A percentile compares a stretch with the other conserved stretches of the same genome.
phyloP scores from a whole-genome alignment of 805 yeast species.

The Teunomyces gatunensis region DNA sequence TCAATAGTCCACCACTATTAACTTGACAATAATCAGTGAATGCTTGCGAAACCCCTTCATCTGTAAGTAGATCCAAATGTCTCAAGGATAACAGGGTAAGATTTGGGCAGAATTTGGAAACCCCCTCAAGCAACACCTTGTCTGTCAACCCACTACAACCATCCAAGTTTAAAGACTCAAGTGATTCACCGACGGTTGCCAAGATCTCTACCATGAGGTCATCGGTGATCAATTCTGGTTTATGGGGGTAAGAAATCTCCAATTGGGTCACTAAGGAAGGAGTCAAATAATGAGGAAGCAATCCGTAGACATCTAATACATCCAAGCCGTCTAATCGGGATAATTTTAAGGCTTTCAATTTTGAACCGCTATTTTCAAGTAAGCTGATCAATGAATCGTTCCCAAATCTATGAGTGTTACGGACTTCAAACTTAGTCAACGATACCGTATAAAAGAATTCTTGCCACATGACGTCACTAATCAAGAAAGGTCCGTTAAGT shows the following conservation, averaged over 20 bases:
- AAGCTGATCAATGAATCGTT: constrained; percentile 62
- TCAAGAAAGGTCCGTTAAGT: constrained; percentile 89
- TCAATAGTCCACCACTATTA: constrained; percentile 55
- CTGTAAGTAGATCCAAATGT: constrained; percentile 62
- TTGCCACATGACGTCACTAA: constrained; percentile 76
- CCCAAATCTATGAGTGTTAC: constrained; percentile 81
- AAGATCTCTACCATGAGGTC: constrained; percentile 61
- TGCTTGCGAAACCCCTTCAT: constrained; percentile 59
- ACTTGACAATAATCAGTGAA: constrained; percentile 53
- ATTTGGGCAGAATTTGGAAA: constrained; percentile 54
- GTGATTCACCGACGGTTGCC: constrained; percentile 58
- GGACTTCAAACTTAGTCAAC: constrained; percentile 53
- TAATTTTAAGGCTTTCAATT: constrained; percentile 56
- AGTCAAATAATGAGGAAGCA: constrained; percentile 60
- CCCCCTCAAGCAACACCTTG: constrained; percentile 52
- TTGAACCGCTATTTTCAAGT: constrained; percentile 54
- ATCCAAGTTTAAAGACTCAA: constrained; percentile 59
- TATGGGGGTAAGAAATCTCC: constrained; percentile 67
- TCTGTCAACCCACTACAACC: constrained; percentile 79
- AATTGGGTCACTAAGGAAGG: constrained; percentile 48
- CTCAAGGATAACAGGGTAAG: constrained; percentile 59
- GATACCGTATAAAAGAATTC: constrained; percentile 63
- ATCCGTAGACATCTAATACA: constrained; percentile 53
- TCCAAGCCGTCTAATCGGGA: constrained; percentile 72
- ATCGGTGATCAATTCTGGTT: constrained; percentile 65